These are phyloP conservation scores for Erucastrum elatum DNA, from an alignment of 345 rosid genomes.

Conservation along the genomic window DNA sequence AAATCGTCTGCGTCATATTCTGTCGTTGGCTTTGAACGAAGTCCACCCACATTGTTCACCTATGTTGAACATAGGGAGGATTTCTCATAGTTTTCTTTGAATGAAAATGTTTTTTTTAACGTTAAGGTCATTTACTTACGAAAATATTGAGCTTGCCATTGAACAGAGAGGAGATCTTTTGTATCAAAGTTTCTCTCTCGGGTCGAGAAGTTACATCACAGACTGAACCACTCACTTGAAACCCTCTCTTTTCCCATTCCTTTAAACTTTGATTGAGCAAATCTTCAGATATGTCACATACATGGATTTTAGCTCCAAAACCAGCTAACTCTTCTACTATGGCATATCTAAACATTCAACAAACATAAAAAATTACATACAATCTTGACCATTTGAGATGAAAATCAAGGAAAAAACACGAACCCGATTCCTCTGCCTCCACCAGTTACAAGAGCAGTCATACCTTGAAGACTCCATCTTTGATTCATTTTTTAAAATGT, in stretches of 20 bases:
- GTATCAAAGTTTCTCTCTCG: conserved; percentile 17
- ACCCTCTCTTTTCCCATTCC: conserved; percentile 27
- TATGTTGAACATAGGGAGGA: background rate
- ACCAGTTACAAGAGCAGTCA: conserved; percentile 53
- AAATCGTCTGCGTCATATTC: conserved; percentile 49
- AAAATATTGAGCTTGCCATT: conserved; percentile 25
- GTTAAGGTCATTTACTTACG: conserved; percentile 14
- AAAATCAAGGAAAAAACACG: background rate
- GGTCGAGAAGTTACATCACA: conserved; percentile 29
- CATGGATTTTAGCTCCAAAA: conserved; percentile 21
- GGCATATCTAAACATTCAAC: conserved; percentile 11
- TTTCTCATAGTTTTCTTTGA: background rate
- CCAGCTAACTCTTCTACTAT: conserved; percentile 22
- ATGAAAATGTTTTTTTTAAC: background rate
- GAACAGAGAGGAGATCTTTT: conserved; percentile 7
- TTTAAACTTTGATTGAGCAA: conserved; percentile 14
- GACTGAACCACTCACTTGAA: conserved; percentile 32
- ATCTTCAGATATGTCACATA: background rate
- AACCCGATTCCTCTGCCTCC: conserved; percentile 46
- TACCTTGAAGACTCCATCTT: conserved; percentile 54
- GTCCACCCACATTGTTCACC: conserved; percentile 57
- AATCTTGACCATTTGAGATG: background rate
- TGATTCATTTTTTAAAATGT: conserved; percentile 20
- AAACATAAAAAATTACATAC: background rate
- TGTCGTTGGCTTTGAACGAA: conserved; percentile 35